These are phyloP conservation scores for Physocladia obscura DNA, from an alignment of 192 early-diverging fungal species.

Conservation along the genomic window DNA sequence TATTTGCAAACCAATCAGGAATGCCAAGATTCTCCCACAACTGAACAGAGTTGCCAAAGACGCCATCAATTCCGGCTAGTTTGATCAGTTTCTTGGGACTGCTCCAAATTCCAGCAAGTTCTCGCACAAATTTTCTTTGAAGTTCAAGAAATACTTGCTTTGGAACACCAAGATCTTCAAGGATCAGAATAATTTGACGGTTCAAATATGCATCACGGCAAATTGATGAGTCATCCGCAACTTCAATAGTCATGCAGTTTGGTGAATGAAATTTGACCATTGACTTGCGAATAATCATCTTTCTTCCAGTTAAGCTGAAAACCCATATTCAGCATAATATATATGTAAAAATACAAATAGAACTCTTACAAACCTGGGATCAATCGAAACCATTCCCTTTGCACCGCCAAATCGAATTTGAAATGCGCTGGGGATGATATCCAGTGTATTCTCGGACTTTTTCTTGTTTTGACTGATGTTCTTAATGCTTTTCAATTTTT, in stretches of 20 bases:
- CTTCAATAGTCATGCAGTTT: conserved; percentile 50
- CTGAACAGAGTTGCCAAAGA: conserved; percentile 21
- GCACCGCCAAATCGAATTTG: conserved; percentile 68
- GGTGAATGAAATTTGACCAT: conserved; percentile 60
- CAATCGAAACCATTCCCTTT: conserved; percentile 48
- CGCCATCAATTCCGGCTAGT: conserved; percentile 15
- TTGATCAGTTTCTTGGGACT: neutral
- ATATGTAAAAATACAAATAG: too few relatives aligned
- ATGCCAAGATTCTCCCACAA: conserved; percentile 14
- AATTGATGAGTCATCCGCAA: conserved; percentile 56
- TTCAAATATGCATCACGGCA: conserved; percentile 53
- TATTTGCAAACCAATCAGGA: neutral
- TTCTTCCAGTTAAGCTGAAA: neutral
- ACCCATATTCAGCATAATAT: neutral
- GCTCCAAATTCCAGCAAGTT: conserved; percentile 21
- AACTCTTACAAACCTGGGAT: neutral
- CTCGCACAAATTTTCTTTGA: conserved; percentile 24
- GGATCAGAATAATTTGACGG: conserved; percentile 63
- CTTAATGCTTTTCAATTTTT: neutral
- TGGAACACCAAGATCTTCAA: conserved; percentile 57
- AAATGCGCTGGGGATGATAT: conserved; percentile 54
- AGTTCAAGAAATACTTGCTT: conserved; percentile 56
- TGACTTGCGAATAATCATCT: conserved; percentile 54
- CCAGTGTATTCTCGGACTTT: neutral
- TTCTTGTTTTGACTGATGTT: neutral